A percentile compares a stretch with the other conserved stretches of the same genome.
phyloP scores from a whole-genome alignment of 257 asterid species.

The Ehretia macrophylla region DNA sequence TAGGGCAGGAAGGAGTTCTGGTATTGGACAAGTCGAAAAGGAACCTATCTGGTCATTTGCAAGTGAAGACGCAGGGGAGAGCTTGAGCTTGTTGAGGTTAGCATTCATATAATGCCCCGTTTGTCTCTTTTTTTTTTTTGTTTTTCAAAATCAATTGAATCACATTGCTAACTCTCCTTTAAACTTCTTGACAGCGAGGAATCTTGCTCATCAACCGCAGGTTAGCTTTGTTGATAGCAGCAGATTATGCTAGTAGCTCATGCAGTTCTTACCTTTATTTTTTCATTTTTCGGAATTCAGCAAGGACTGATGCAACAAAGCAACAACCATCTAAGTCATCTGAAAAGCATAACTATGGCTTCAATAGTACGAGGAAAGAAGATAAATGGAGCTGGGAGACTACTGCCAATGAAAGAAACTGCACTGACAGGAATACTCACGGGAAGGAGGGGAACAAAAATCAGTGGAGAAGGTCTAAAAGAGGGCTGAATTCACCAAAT shows the following conservation, averaged over 20 bases:
- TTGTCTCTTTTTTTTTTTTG: conserved; percentile 6
- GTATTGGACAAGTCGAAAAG: conserved; percentile 24
- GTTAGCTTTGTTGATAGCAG: conserved; percentile 24
- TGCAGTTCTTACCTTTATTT: conserved; percentile 4
- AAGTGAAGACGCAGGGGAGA: conserved; percentile 39
- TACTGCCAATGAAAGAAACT: conserved; percentile 11
- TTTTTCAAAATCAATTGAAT: conserved; percentile 17
- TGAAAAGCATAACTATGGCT: conserved; percentile 11
- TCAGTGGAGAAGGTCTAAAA: conserved; percentile 1
- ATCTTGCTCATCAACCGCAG: conserved; percentile 69
- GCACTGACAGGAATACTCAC: conserved; percentile 1
- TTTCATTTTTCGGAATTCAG: conserved; percentile 25
- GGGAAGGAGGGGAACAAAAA: conserved; percentile 1
- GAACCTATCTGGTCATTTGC: conserved; percentile 16
- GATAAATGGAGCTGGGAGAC: conserved; percentile 2
- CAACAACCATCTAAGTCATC: conserved; percentile 22
- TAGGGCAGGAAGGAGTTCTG: conserved; percentile 23
- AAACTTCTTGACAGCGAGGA: conserved; percentile 59
- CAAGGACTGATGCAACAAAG: conserved; percentile 32
- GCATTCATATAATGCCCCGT: conserved; percentile 9
- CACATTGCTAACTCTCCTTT: conserved; percentile 11
- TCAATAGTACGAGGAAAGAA: conserved; percentile 11
- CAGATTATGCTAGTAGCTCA: conserved; percentile 14
- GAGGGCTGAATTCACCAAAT: conserved; percentile 13
- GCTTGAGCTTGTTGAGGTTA: conserved; percentile 54